phyloP scores from a whole-genome alignment of 2,329 filamentous ascomycete genomes.

The Pseudocercospora fuligena region DNA sequence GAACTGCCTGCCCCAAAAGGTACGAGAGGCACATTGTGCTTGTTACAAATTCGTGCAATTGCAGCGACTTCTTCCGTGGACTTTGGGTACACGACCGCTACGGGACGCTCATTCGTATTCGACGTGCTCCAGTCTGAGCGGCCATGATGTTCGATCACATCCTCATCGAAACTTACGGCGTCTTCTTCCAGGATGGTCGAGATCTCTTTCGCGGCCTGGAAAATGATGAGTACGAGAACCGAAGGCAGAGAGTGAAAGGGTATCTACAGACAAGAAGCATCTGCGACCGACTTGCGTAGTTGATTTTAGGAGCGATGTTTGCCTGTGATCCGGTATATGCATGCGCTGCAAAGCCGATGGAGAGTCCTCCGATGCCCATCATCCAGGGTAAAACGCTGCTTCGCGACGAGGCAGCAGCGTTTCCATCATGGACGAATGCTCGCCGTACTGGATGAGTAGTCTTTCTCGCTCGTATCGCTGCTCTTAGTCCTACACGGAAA shows the following conservation, averaged over 20 bases:
- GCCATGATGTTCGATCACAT: slow-evolving; percentile 31
- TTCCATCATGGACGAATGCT: background rate
- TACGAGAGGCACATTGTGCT: slow-evolving; percentile 27
- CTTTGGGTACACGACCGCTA: slow-evolving; percentile 29
- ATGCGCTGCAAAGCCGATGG: background rate
- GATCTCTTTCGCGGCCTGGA: slow-evolving; percentile 27
- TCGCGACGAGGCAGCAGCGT: background rate
- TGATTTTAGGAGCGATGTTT: background rate
- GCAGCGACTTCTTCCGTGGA: slow-evolving; percentile 25
- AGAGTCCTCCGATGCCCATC: background rate
- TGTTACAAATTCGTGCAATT: slow-evolving; percentile 25
- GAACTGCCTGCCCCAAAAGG: slow-evolving; percentile 30
- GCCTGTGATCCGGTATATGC: background rate
- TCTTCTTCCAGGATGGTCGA: slow-evolving; percentile 19
- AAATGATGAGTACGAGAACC: background rate
- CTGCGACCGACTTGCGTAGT: slow-evolving; percentile 21
- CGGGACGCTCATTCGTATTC: slow-evolving; percentile 25
- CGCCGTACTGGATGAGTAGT: background rate
- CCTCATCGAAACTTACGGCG: slow-evolving; percentile 28
- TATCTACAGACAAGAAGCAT: slow-evolving; percentile 25
- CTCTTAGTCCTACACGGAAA: background rate
- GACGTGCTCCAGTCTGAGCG: slow-evolving; percentile 30
- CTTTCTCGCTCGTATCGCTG: background rate
- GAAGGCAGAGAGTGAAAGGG: background rate
- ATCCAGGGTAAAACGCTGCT: background rate